Base-by-base conservation (phyloP, 2,329 filamentous ascomycete genomes). In the Triangularia verruculosa region DNA sequence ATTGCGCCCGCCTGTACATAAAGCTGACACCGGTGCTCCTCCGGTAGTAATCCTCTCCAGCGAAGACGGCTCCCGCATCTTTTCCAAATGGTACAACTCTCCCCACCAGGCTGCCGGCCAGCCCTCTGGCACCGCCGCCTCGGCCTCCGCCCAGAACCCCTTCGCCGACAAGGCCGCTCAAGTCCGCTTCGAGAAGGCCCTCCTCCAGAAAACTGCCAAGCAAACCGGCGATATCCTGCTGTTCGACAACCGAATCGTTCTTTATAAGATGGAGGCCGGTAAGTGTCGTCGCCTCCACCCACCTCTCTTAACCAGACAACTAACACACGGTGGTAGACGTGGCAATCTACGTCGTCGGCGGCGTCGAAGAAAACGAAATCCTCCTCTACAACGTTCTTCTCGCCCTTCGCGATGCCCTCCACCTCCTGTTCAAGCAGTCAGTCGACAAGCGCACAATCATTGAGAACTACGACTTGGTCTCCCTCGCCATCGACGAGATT, bases 401-500 rank as follows among this genome's bases (percentile, higher is more conserved):
- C 63, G 92, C 93, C n/a, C 80, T 98, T 70, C 84, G 95, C 70
- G 95, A 98, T 80, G 90, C 91, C 58, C 82, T 98, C 72, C 92
- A 94, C 75, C 89, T 98, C 59, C 81, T 97, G 47, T 91, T 98
- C 75, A 97, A 97, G 93, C 94, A 96, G 84, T 92, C 92, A 32
- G 93, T 96, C 58, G 95, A 99, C 82, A 97, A 97, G 85, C 89
- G 95, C 70, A 98, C 95, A 63, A 93, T 98, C 70, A 89, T 98
- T 74, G 95, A 99, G 80, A 98, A 98, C 85, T 99, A 98, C 82
- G 95, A 98, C 78, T 86, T 98, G 22, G 91, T 97, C 67, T 91
- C 93, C 13, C 86, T 99, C 61, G 92, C 93, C 53, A 91, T 99
- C 68, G 95, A 99, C 77, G 95, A 99, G 78, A 94, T 96, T 67